Evolutionary conservation across 2,329 filamentous ascomycete species (phyloP).

Genomic region (Alternaria sp.): DNA sequence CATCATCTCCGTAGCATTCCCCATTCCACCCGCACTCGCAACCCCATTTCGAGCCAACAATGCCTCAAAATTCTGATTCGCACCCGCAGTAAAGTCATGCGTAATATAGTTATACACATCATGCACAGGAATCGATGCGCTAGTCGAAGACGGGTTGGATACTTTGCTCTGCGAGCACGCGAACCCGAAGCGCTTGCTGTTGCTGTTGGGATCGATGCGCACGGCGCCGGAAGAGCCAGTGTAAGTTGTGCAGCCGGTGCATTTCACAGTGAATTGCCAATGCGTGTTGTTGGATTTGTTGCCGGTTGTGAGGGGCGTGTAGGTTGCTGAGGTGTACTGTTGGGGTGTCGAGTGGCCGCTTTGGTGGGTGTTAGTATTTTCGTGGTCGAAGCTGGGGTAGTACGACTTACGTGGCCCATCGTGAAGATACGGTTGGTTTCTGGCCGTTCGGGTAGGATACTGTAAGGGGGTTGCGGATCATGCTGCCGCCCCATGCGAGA

Average conservation of each 20-base stretch:
- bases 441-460: conserved; percentile 38
- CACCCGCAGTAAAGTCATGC: conserved; percentile 34
- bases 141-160: conserved; percentile 25
- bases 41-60: conserved; percentile 36
- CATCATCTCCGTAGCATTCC: background rate
- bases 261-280: conserved; percentile 41
- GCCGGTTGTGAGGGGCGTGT: conserved; percentile 29
- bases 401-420: conserved; percentile 38
- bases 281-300: conserved; percentile 39
- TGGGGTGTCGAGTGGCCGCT: conserved; percentile 33
- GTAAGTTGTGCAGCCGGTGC: conserved; percentile 38
- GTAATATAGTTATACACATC: conserved; percentile 39
- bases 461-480: conserved; percentile 41
- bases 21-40: background rate
- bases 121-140: conserved; percentile 31
- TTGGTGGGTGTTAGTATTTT: background rate
- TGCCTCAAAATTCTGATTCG: conserved; percentile 31
- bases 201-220: conserved; percentile 27
- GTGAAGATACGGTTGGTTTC: conserved; percentile 31
- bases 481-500: conserved; percentile 40
- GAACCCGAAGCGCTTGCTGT: conserved; percentile 29
- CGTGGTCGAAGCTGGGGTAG: rapidly evolving
- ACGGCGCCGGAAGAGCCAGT: conserved; percentile 18
- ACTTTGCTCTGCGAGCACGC: conserved; percentile 31
- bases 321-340: conserved; percentile 33